These are phyloP conservation scores for Mycena leptocephala DNA, from an alignment of 768 basidiomycete species.

Conservation along the genomic window DNA sequence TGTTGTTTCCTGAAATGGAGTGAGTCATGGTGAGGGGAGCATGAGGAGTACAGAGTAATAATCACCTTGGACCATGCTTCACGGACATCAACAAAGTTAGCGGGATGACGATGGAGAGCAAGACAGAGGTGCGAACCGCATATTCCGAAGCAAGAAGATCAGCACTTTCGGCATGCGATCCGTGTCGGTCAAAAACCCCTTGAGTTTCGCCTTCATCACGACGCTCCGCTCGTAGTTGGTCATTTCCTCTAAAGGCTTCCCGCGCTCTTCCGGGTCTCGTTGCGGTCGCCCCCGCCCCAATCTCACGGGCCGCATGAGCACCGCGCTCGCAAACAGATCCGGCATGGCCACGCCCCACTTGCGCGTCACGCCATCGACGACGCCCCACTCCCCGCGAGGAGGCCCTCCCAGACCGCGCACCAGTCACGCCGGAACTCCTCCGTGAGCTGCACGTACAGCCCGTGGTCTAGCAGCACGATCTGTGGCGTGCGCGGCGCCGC, in stretches of 20 bases:
- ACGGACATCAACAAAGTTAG: neutral
- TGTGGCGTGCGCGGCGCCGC: constrained; percentile 63
- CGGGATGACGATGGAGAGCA: neutral
- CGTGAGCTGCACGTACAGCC: constrained; percentile 85
- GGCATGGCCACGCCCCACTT: constrained; percentile 82
- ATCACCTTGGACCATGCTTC: constrained; percentile 66
- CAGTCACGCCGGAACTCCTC: constrained; percentile 83
- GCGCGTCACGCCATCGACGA: constrained; percentile 66
- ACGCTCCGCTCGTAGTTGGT: constrained; percentile 82
- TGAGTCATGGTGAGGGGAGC: constrained; percentile 34
- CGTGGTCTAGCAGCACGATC: constrained; percentile 93
- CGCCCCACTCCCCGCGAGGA: constrained; percentile 70
- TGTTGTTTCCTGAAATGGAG: constrained; percentile 77
- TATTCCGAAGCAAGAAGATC: constrained; percentile 84
- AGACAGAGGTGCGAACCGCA: constrained; percentile 70
- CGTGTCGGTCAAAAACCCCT: constrained; percentile 79
- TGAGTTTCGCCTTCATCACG: constrained; percentile 77
- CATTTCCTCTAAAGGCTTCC: constrained; percentile 49
- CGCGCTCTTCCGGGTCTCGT: constrained; percentile 42
- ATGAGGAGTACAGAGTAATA: constrained; percentile 21
- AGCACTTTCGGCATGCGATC: constrained; percentile 86
- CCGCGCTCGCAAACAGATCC: constrained; percentile 82
- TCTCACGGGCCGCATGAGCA: constrained; percentile 75
- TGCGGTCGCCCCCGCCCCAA: constrained; percentile 54
- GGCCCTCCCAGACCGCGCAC: constrained; percentile 82